Percentiles rank a stretch among this genome's conserved stretches.
These are phyloP conservation scores for Clavariopsis aquatica DNA, from an alignment of 495 filamentous ascomycete genomes.

Conservation along the genomic window DNA sequence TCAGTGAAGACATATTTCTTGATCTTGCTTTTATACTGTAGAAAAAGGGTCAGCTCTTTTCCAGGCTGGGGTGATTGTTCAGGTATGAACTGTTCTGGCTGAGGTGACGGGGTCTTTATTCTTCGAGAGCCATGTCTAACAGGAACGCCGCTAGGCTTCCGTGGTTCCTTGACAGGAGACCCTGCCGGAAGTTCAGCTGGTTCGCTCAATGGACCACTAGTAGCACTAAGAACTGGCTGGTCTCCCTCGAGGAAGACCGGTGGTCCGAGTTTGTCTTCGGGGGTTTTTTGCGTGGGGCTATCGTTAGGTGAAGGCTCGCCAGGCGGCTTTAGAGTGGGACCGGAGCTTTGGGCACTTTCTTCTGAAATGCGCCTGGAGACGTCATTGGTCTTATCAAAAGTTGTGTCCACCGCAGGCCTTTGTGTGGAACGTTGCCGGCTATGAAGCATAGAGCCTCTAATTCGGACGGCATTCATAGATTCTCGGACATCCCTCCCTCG, in stretches of 20 bases:
- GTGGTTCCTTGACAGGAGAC: constrained; percentile 22
- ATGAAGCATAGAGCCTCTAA: constrained; percentile 68
- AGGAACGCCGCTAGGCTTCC: constrained; percentile 21
- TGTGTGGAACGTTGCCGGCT: constrained; percentile 61
- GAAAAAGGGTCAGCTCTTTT: constrained; percentile 91
- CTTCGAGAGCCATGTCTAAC: constrained; percentile 35
- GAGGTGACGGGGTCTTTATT: constrained; percentile 44
- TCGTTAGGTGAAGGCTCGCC: constrained; percentile 43
- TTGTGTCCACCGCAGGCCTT: constrained; percentile 56
- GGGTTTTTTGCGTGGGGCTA: constrained; percentile 56
- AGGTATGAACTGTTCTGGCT: constrained; percentile 57
- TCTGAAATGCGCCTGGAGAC: constrained; percentile 67
- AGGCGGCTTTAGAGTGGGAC: constrained; percentile 47
- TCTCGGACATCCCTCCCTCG: constrained; percentile 85
- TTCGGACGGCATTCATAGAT: constrained; percentile 87
- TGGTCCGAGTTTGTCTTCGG: constrained; percentile 61
- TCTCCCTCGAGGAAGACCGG: constrained; percentile 40
- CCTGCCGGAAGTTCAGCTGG: constrained; percentile 23
- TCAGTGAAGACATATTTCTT: constrained; percentile 92
- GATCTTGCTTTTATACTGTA: constrained; percentile 95
- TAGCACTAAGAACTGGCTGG: constrained; percentile 34
- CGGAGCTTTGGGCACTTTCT: constrained; percentile 47
- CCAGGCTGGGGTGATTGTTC: constrained; percentile 75
- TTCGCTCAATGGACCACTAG: constrained; percentile 34
- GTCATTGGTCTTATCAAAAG: constrained; percentile 58